phyloP scores from a whole-genome alignment of 192 early-diverging fungal genomes.

The Coemansia sp. region DNA sequence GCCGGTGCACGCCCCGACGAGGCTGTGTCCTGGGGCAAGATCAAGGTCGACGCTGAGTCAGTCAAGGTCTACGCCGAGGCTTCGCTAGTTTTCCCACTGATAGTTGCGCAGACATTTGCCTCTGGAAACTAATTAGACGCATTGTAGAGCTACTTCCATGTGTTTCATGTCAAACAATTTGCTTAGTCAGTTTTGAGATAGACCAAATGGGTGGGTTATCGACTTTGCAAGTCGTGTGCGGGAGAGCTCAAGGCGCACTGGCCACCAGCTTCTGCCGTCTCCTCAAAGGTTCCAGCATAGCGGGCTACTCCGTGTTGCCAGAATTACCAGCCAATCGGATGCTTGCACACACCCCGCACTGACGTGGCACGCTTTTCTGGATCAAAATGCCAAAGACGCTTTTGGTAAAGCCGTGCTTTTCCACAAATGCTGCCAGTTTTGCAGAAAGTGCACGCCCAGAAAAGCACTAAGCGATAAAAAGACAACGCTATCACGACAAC shows the following conservation, averaged over 20 bases:
- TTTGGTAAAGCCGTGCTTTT: not conserved
- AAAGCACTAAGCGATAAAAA: not conserved
- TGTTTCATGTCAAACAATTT: not conserved
- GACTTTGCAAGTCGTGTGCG: not conserved
- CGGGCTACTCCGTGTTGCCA: not conserved
- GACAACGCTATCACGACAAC: not conserved
- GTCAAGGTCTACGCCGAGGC: conserved; percentile 97
- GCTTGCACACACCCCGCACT: not conserved
- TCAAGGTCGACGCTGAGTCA: conserved; percentile 73
- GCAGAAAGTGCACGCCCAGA: not conserved
- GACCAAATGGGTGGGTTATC: not conserved
- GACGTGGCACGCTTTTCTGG: conserved; percentile 25
- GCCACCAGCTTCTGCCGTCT: not conserved
- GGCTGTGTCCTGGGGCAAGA: conserved; percentile 99
- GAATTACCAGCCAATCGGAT: not conserved
- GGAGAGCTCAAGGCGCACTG: not conserved
- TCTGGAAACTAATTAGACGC: conserved; percentile 37
- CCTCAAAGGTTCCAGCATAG: not conserved
- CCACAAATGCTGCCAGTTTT: not conserved
- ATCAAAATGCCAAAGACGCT: not conserved
- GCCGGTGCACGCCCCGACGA: conserved; percentile 97
- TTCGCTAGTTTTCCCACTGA: conserved; percentile 87
- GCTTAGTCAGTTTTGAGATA: not conserved
- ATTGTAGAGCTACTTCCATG: not conserved
- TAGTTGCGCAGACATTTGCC: conserved; percentile 96